Evolutionary conservation across 2,329 filamentous ascomycete species (phyloP), one percentile per base, ranked within the genome.

Genomic region (Parasarocladium wereldwijsianum): DNA sequence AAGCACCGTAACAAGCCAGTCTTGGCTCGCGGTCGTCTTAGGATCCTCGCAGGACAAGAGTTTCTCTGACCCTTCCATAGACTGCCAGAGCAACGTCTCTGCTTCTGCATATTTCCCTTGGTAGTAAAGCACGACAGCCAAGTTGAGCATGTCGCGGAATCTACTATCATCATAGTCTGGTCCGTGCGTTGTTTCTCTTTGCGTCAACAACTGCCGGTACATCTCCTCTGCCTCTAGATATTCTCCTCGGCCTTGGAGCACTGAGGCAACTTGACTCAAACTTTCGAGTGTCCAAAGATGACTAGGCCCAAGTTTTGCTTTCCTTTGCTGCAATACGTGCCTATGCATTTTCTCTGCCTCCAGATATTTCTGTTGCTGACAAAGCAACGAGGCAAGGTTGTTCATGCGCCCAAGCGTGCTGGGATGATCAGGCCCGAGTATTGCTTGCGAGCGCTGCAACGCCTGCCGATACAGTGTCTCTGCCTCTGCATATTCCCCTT

Each of bases 171-270:
- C 29, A 31, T 38, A 26, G 5, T 39, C 34, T 12, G 21, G 8
- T 1, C 40, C 37, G 8, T 37, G 26, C 17, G 29, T 22, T 25
- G 30, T 36, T 15, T 34, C 14, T 9, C 12, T 22, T 12, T 25
- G 23, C 20, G 38, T 22, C 9, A 42, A 17, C 12, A 26, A 25
- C 14, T 36, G 24, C 17, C 9, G 11, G 13, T 34, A 8, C 7
- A 37, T 20, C 20, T 37, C 26, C 24, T 41, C 36, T 8, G 37
- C 39, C 33, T 42, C 37, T 19, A 27, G n/a, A 8, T 36, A 37
- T 20, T 29, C 21, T n/a, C 24, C 35, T 24, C 37, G 33, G 10
- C 23, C n/a, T 9, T n/a, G 7, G 17, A 36, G 31, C 13, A 29
- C 18, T 10, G 17, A 8, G 15, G 24, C 39, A 6, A 44, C 32